Percentiles rank a stretch among this genome's conserved stretches.
Evolutionary conservation across 495 filamentous ascomycete genomes (phyloP).

Genomic region (Acidiella bohemica): DNA sequence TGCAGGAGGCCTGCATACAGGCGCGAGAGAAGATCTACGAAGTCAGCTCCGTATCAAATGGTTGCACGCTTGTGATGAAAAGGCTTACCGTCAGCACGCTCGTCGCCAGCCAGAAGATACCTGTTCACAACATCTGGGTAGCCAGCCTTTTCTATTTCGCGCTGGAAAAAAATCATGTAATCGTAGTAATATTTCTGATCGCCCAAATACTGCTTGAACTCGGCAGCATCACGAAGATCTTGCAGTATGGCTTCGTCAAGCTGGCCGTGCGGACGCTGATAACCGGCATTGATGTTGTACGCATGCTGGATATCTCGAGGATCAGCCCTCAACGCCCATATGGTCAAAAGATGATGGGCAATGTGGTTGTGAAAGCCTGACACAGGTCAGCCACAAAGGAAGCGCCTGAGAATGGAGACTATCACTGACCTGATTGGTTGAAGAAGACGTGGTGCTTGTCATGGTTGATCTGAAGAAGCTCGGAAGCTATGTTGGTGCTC

Average conservation of each 20-base stretch:
- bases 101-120: constrained; percentile 51
- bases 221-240: constrained; percentile 38
- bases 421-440: constrained; percentile 34
- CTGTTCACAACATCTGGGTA: constrained; percentile 44
- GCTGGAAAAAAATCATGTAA: constrained; percentile 59
- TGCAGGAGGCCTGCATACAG: constrained; percentile 58
- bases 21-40: constrained; percentile 45
- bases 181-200: constrained; percentile 45
- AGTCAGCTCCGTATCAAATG: too few relatives aligned
- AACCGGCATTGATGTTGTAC: constrained; percentile 45
- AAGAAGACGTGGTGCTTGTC: constrained; percentile 68
- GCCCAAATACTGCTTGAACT: constrained; percentile 41
- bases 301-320: constrained; percentile 40
- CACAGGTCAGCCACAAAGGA: background rate
- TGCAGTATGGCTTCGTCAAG: constrained; percentile 34
- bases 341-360: constrained; percentile 57
- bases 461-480: constrained; percentile 62
- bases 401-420: background rate
- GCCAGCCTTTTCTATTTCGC: constrained; percentile 51
- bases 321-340: constrained; percentile 60
- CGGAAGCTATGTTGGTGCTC: constrained; percentile 44
- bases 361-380: constrained; percentile 49
- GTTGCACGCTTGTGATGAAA: too few relatives aligned
- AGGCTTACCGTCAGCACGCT: constrained; percentile 47
- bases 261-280: constrained; percentile 42